These are phyloP conservation scores for Tolypocladium tropicale DNA, from an alignment of 2,329 filamentous ascomycete species.

Conservation along the genomic window DNA sequence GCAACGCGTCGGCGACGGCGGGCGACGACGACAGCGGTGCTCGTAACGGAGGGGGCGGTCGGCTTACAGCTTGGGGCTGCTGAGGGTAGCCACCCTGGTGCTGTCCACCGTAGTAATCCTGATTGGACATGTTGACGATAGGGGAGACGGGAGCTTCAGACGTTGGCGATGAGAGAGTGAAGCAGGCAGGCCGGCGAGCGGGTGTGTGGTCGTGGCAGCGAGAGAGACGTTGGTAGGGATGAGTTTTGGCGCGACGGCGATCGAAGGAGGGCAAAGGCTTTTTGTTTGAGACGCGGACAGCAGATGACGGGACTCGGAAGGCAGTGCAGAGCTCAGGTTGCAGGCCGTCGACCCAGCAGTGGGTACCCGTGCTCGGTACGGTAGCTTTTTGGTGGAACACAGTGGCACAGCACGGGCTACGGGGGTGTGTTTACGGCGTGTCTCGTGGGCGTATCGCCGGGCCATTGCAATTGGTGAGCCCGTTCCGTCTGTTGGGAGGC, in stretches of 20 bases:
- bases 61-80: constrained; percentile 28
- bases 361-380: not conserved
- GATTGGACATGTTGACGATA: constrained; percentile 24
- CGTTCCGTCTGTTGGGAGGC: not conserved
- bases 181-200: not conserved
- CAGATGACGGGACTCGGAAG: not conserved
- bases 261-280: not conserved
- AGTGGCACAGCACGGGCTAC: not conserved
- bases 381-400: not conserved
- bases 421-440: not conserved
- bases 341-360: not conserved
- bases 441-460: not conserved
- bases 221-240: not conserved
- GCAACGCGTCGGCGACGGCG: not conserved
- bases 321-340: not conserved
- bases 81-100: constrained; percentile 25
- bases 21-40: not conserved
- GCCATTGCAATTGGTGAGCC: not conserved
- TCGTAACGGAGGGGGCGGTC: not conserved
- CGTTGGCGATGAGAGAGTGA: not conserved
- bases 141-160: not conserved
- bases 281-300: not conserved
- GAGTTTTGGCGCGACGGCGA: not conserved
- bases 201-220: not conserved
- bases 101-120: constrained; percentile 30